Percentiles rank a stretch among this genome's conserved stretches.
Conservation (phyloP, 2,329 filamentous ascomycete species). For the Claviceps sorghi region DNA sequence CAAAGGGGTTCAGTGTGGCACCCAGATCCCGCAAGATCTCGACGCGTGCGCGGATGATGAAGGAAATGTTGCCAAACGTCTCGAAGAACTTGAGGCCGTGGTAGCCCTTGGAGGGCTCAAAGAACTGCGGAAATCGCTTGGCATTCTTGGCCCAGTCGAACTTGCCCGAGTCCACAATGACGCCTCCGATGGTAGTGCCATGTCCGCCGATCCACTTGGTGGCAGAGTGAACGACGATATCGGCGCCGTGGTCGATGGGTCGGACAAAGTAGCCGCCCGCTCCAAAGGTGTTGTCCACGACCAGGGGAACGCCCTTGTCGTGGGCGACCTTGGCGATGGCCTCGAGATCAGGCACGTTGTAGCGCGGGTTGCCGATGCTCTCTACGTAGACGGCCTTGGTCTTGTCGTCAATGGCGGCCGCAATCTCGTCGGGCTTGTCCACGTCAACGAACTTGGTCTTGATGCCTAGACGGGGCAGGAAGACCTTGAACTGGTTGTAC, state of each 20-base stretch:
- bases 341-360: conserved; percentile 86
- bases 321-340: conserved; percentile 70
- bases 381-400: conserved; percentile 90
- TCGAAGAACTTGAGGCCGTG: conserved; percentile 93
- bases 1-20: conserved; percentile 72
- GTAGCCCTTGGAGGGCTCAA: conserved; percentile 77
- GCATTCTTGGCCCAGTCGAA: conserved; percentile 86
- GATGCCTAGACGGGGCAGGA: conserved; percentile 76
- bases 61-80: conserved; percentile 70
- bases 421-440: conserved; percentile 66
- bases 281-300: conserved; percentile 89
- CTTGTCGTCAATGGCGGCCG: conserved; percentile 71
- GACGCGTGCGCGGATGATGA: conserved; percentile 72
- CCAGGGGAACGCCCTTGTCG: conserved; percentile 48
- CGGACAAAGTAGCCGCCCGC: conserved; percentile 79
- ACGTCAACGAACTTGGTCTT: conserved; percentile 75
- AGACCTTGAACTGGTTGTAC: conserved; percentile 94
- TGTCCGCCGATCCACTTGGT: conserved; percentile 98
- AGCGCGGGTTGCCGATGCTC: conserved; percentile 84
- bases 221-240: conserved; percentile 87
- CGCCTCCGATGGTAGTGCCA: conserved; percentile 77
- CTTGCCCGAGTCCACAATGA: conserved; percentile 76
- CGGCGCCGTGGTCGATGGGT: conserved; percentile 79
- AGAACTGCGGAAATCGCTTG: conserved; percentile 80
- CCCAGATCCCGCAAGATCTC: conserved; percentile 85